Base-by-base conservation (phyloP, 2,329 filamentous ascomycete species). In the Exophiala xenobiotica region DNA sequence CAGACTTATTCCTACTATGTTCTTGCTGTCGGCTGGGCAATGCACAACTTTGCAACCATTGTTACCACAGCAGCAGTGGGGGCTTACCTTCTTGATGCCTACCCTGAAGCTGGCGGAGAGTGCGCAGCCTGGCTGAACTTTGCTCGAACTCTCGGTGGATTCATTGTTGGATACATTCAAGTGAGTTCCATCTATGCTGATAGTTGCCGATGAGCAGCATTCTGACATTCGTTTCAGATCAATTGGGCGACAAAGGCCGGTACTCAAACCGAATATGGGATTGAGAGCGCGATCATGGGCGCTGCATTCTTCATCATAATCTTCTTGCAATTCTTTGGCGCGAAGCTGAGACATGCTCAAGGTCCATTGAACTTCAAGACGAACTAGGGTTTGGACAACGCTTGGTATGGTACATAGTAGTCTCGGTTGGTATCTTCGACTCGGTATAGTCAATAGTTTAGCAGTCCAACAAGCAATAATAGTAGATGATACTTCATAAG, bases 1-100 rank as follows among this genome's bases (percentile, higher is more conserved):
- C 51, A 35, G 8, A 41, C 51, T 4, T 60, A 56, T 52, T 54
- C 78, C 1, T 80, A 71, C 63, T 76, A 77, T 71, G 65, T 69
- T 3, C 68, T 73, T 18, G 72, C 69, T 6, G 65, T 73, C 5
- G 70, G 63, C 14, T 80, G 78, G 73, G 76, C 74, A 3, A 62
- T 80, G 33, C 78, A 80, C 53, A 73, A 75, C 19, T 78, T 79
- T 54, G 76, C 77, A 2, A 74, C 79, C 62, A 81, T 80, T 72
- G 69, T 79, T 49, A 74, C 71, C 2, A 79, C 77, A 1, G 74
- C 77, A 3, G 76, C 74, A 5, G 65, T 79, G 20, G 74, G 70
- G 45, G 72, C 74, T 16, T 80, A 80, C 59, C 68, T 71, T 29
- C 72, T 80, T 5, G 78, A 80, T 63, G 68, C 69, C 51, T 80